Evolutionary conservation across 768 basidiomycete genomes (phyloP), one percentile per base, ranked within the genome.

Genomic region (Cytidiella melzeri): DNA sequence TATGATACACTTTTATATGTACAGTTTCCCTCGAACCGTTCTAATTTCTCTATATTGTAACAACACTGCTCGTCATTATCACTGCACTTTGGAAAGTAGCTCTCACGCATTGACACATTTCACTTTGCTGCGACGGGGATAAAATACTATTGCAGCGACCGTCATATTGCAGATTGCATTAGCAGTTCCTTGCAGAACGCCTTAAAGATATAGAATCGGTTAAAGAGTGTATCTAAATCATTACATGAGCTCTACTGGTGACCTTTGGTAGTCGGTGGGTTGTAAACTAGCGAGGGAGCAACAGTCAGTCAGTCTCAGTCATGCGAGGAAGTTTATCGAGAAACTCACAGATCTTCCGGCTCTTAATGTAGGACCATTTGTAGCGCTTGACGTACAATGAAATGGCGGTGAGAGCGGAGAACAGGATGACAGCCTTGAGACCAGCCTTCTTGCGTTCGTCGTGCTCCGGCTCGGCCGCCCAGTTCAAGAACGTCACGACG

Each of bases 371-470:
- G 5, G 75, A 72, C 92, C 92, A 97, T 70, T 97, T 97, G 82
- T 92, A 94, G 61, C 92, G 82, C 73, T 98, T 98, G 63, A 94
- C 78, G 64, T 92, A 92, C 57, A 98, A 63, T 57, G 83, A 84
- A 64, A 95, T 61, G 15, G 81, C 81, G 46, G 83, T 86, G 65
- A 97, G 73, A 11, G 83, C 69, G 38, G 93, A 90, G 72, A 98
- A 87, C 64, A 98, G 75, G 64, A 97, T 93, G 59, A 94, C 82
- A 19, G 92, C 94, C 72, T 97, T 94, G 67, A 98, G 73, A 57
- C 96, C 95, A 64, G 85, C 84, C 79, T 92, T 93, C 77, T 99
- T 98, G 66, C 96, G 79, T 66, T 94, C 87, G 63, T 99, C 96
- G 61, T 94, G 89, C 67, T 99, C 96, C 25, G 96, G 96, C 67